These are phyloP conservation scores for Barnettozyma botsteinii DNA, from an alignment of 805 yeast genomes.

Conservation along the genomic window DNA sequence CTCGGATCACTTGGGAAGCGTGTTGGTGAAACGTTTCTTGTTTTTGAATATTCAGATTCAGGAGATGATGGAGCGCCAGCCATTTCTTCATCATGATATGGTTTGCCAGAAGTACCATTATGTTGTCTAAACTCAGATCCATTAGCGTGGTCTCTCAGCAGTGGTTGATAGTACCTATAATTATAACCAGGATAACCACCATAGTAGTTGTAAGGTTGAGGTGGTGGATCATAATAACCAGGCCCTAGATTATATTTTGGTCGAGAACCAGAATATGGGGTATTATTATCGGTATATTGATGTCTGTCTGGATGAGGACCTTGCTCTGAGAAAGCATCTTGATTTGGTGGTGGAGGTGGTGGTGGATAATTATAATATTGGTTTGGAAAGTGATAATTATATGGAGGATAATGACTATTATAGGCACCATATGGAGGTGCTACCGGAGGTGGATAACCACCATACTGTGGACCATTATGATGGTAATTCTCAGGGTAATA, in stretches of 20 bases:
- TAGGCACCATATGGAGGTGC: neutral
- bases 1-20: slow-evolving; percentile 5
- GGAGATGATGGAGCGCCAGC: neutral
- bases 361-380: neutral
- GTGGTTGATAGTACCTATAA: neutral
- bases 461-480: too few species aligned
- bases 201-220: neutral
- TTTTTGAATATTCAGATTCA: neutral
- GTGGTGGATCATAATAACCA: neutral
- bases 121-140: too few species aligned
- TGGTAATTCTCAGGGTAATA: too few species aligned
- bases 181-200: neutral
- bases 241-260: too few species aligned
- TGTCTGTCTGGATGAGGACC: neutral
- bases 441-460: neutral
- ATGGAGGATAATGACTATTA: neutral
- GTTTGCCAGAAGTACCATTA: too few species aligned
- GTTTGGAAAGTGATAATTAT: neutral
- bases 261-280: neutral
- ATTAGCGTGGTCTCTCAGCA: too few species aligned
- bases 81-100: too few species aligned
- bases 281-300: too few species aligned
- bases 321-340: too few species aligned
- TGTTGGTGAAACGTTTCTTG: neutral
- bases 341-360: neutral